These are phyloP conservation scores for Datisca glomerata DNA, from an alignment of 306 rosid genomes.

Conservation along the genomic window DNA sequence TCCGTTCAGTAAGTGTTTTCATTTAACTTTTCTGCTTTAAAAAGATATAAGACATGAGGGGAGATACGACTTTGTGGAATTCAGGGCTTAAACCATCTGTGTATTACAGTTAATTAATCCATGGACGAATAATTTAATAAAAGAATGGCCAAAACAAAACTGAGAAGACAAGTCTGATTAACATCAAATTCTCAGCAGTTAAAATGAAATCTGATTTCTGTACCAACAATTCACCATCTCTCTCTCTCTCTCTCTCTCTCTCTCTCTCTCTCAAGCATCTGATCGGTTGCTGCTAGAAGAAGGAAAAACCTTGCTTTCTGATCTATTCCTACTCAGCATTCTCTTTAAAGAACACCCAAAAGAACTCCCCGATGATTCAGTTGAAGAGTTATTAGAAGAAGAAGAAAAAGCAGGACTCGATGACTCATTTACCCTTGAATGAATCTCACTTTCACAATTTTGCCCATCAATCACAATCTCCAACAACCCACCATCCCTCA, in stretches of 20 bases:
- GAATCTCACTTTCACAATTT: slow-evolving; percentile 1
- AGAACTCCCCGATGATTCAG: slow-evolving; percentile 6
- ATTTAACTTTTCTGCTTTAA: too few relatives aligned
- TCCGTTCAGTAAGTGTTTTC: too few relatives aligned
- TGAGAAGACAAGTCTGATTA: too few relatives aligned
- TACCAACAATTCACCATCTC: neutral
- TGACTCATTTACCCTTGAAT: neutral
- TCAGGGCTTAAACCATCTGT: too few relatives aligned
- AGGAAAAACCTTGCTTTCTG: slow-evolving; percentile 9
- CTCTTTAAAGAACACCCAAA: slow-evolving; percentile 10
- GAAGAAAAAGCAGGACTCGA: neutral
- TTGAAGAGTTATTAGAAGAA: neutral
- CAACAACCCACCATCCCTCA: neutral
- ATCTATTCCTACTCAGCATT: slow-evolving; percentile 13
- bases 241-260: neutral
- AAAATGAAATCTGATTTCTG: too few relatives aligned
- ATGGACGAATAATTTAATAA: too few relatives aligned
- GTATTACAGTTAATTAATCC: too few relatives aligned
- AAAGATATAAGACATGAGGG: too few relatives aligned
- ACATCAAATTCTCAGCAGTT: too few relatives aligned
- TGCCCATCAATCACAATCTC: neutral
- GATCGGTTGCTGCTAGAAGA: slow-evolving; percentile 2
- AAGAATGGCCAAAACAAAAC: too few relatives aligned
- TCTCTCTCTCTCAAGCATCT: neutral
- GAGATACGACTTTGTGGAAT: too few relatives aligned